Conservation (phyloP, 768 basidiomycete genomes). For the Clitopilus passeckerianus region DNA sequence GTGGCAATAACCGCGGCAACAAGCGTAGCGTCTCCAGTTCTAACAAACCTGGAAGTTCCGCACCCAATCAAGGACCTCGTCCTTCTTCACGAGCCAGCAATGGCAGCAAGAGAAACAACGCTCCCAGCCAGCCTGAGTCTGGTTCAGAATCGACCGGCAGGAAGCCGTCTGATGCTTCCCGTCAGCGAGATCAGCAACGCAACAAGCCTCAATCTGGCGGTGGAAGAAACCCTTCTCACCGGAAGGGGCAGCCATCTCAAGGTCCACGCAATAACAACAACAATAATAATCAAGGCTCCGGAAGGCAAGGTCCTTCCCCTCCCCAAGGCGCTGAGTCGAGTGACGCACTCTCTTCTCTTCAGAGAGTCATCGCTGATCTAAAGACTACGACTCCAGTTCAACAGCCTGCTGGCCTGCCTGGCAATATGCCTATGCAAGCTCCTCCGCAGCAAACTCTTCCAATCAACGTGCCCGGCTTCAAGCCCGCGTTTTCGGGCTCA, state of each 20-base stretch:
- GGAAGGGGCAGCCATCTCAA: slow-evolving; percentile 56
- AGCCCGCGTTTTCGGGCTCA: slow-evolving; percentile 56
- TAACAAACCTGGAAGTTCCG: slow-evolving; percentile 35
- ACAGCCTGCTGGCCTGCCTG: slow-evolving; percentile 34
- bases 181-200: slow-evolving; percentile 49
- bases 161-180: slow-evolving; percentile 51
- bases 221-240: slow-evolving; percentile 42
- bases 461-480: slow-evolving; percentile 67
- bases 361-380: slow-evolving; percentile 90
- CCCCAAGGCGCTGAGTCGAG: slow-evolving; percentile 61
- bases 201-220: slow-evolving; percentile 47
- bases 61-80: slow-evolving; percentile 38
- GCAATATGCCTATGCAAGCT: slow-evolving; percentile 40
- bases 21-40: slow-evolving; percentile 57
- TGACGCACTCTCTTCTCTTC: slow-evolving; percentile 81
- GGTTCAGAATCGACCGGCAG: slow-evolving; percentile 68
- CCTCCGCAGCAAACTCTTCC: slow-evolving; percentile 51
- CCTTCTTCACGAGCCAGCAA: slow-evolving; percentile 66
- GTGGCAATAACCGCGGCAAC: slow-evolving; percentile 43
- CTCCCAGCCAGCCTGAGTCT: slow-evolving; percentile 47
- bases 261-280: slow-evolving; percentile 41
- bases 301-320: slow-evolving; percentile 41
- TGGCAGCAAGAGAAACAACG: slow-evolving; percentile 45
- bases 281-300: slow-evolving; percentile 33
- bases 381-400: slow-evolving; percentile 76